Evolutionary conservation across 192 early-diverging fungal genomes (phyloP).

Genomic region (Globomyces pollinis-pini): DNA sequence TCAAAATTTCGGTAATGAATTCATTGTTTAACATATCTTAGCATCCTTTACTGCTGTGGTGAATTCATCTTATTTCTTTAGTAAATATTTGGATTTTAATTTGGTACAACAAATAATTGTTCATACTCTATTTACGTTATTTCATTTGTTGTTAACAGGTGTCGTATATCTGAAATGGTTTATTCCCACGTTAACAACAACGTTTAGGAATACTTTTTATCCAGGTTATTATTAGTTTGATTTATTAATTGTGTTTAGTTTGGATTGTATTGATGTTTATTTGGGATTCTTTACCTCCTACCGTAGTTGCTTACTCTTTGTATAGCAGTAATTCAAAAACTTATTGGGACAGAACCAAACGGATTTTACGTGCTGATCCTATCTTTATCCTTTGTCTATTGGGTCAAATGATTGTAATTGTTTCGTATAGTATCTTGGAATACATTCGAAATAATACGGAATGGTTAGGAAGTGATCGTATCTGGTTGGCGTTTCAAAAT

Average conservation of each 20-base stretch:
- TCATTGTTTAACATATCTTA: no score
- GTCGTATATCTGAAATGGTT: neutral
- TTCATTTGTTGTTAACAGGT: neutral
- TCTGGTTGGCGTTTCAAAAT: neutral
- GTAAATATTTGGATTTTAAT: neutral
- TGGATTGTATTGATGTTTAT: neutral
- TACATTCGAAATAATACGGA: neutral
- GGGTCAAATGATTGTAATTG: neutral
- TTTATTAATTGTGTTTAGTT: neutral
- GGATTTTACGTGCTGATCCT: neutral
- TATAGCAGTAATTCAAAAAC: neutral
- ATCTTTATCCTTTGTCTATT: neutral
- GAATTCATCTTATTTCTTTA: neutral
- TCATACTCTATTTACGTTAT: neutral
- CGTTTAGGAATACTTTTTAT: neutral
- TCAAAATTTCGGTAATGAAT: no score
- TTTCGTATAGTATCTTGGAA: neutral
- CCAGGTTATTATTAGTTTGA: neutral
- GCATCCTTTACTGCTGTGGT: neutral
- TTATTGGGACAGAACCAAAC: neutral
- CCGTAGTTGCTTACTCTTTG: neutral
- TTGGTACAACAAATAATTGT: neutral
- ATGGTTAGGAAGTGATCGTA: neutral
- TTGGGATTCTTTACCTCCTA: conserved; percentile 2
- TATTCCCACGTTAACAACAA: no score